Conservation (phyloP, 2,329 filamentous ascomycete genomes). For the Lasiodiplodia gonubiensis region DNA sequence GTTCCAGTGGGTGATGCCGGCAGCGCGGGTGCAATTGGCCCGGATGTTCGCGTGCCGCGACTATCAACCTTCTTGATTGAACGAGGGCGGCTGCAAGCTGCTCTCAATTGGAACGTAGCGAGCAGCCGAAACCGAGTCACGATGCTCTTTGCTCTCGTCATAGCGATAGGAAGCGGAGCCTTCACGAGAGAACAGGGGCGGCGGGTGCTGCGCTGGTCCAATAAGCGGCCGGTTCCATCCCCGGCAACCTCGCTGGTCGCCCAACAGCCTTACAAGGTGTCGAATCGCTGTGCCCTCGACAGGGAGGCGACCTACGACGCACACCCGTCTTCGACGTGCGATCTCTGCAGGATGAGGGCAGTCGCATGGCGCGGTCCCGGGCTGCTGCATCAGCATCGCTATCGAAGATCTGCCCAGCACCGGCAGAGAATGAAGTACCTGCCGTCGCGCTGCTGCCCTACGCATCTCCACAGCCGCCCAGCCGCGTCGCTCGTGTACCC, state of each 20-base stretch:
- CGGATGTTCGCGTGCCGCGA: constrained; percentile 18
- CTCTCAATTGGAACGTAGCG: constrained; percentile 8
- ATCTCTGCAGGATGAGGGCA: constrained; percentile 10
- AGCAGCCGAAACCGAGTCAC: constrained; percentile 20
- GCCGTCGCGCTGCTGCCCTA: constrained; percentile 7
- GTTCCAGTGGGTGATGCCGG: neutral
- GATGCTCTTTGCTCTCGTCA: constrained; percentile 7
- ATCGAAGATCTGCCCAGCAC: constrained; percentile 14
- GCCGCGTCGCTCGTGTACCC: constrained; percentile 21
- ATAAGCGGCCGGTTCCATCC: constrained; percentile 25
- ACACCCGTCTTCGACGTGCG: constrained; percentile 3
- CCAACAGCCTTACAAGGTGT: constrained; percentile 25
- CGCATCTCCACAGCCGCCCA: constrained; percentile 21
- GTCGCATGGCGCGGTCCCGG: neutral
- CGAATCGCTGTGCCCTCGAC: constrained; percentile 11
- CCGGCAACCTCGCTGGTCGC: constrained; percentile 18
- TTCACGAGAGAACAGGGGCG: constrained; percentile 7
- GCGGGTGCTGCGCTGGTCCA: constrained; percentile 28
- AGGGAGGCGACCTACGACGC: constrained; percentile 20
- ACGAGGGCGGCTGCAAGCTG: constrained; percentile 4
- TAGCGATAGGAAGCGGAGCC: constrained; percentile 14
- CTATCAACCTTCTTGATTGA: constrained; percentile 26
- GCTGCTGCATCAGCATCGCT: constrained; percentile 7
- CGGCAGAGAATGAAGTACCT: constrained; percentile 19
- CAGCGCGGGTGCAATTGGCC: constrained; percentile 20